Evolutionary conservation across 2,329 filamentous ascomycete species (phyloP), one percentile per base, ranked within the genome.

Genomic region (Cytospora schulzeri): DNA sequence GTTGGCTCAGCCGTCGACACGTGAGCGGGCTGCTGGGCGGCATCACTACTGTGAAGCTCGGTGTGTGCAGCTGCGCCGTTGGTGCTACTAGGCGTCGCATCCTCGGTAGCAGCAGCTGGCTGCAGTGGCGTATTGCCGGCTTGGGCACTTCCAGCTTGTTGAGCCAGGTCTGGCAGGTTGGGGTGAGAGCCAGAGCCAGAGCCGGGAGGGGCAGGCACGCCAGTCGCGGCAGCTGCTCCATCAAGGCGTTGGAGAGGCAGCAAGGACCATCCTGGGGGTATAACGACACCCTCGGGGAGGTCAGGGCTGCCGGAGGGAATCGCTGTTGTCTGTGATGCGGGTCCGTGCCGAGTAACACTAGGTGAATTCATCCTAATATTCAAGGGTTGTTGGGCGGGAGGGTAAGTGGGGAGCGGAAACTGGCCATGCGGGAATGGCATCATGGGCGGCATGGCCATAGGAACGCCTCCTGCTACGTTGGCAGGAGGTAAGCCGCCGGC

Each of bases 231-330:
- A 22, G 58, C 41, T 24, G 54, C 67, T 24, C 56, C 22, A 54
- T 73, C 78, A 11, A 85, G 69, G 28, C 85, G 80, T 68, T 88
- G 83, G 2, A 90, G 77, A 28, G 88, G 87, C 54, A 89, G 76
- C 48, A 90, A 74, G 26, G 85, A 84, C 88, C 88, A 90, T 6
- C 88, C 88, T 31, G 83, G 80, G 2, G 88, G 88, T 24, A 90
- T 81, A 6, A 83, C 80, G n/a, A 90, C 80, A 7, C 87, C 87
- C 61, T 86, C 82, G 0, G 88, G 88, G 11, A 90, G 78, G 9
- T 88, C 85, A 24, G 83, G 74, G 69, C 85, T 88, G 22, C 86
- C 86, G 4, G 86, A 78, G 5, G 85, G 84, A 59, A 89, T 87
- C 1, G 83, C 77, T 17, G 79, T 74, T 12, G 81, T 75, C 51